Percentiles rank a stretch among this genome's conserved stretches.
Conservation (phyloP, 2,329 filamentous ascomycete genomes). For the Fusarium succisae region DNA sequence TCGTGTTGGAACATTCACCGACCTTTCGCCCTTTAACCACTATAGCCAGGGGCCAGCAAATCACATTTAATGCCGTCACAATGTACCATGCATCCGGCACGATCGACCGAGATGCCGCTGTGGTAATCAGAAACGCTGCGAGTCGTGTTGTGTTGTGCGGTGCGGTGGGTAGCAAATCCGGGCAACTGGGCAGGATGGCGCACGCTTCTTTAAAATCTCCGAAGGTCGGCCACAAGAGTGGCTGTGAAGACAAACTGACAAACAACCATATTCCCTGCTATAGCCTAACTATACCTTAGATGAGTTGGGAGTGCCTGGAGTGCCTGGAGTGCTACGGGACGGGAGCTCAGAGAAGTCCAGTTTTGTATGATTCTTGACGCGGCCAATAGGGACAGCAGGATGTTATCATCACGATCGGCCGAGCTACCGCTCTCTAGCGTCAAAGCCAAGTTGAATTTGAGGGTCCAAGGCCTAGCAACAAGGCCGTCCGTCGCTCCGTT, state of each 20-base stretch:
- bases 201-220: not conserved
- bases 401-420: slow-evolving; percentile 33
- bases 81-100: slow-evolving; percentile 1
- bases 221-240: not conserved
- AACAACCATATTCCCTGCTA: not conserved
- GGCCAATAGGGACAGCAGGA: slow-evolving; percentile 9
- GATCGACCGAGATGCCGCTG: not conserved
- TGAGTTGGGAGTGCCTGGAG: not conserved
- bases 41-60: not conserved
- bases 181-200: slow-evolving; percentile 1
- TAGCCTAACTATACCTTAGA: not conserved
- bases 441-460: slow-evolving; percentile 38
- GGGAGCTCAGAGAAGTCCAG: not conserved
- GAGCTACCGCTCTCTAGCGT: slow-evolving; percentile 39
- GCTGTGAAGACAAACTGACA: not conserved
- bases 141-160: not conserved
- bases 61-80: slow-evolving; percentile 1
- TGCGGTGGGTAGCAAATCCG: slow-evolving; percentile 6
- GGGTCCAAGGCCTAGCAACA: slow-evolving; percentile 18
- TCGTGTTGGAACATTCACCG: slow-evolving; percentile 4
- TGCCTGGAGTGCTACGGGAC: not conserved
- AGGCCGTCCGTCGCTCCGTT: not conserved
- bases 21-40: slow-evolving; percentile 4
- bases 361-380: not conserved
- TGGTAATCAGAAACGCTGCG: not conserved